Conservation (phyloP, 2,329 filamentous ascomycete species). For the Pestalotiopsis sp. region DNA sequence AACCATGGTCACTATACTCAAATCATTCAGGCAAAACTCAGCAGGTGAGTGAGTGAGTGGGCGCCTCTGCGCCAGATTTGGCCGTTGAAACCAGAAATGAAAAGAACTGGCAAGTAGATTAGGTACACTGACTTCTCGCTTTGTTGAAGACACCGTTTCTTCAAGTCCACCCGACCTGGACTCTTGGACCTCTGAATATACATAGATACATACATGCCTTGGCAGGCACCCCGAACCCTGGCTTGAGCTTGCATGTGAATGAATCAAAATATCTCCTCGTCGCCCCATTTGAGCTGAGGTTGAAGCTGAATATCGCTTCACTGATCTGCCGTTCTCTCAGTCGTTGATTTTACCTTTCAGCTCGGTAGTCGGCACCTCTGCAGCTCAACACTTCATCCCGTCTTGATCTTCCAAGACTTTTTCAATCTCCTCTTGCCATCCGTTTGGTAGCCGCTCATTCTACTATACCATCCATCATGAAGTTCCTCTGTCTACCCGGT, state of each 20-base stretch:
- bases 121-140: background rate
- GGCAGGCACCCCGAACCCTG: background rate
- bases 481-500: conserved; percentile 59
- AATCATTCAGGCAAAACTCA: background rate
- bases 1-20: background rate
- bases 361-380: conserved; percentile 10
- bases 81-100: background rate
- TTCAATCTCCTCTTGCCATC: background rate
- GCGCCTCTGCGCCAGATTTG: background rate
- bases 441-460: background rate
- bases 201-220: background rate
- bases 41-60: background rate
- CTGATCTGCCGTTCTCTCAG: background rate
- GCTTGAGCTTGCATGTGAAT: conserved; percentile 8
- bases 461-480: conserved; percentile 42
- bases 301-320: background rate
- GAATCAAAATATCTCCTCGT: background rate
- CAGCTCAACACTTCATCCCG: background rate
- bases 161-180: background rate
- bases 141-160: conserved; percentile 5
- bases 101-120: background rate
- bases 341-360: conserved; percentile 9
- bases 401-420: conserved; percentile 7
- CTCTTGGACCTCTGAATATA: background rate
- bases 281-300: background rate